A percentile compares a stretch with the other conserved stretches of the same genome.
Conservation (phyloP, 2,329 filamentous ascomycete species). For the Botryotinia narcissicola region DNA sequence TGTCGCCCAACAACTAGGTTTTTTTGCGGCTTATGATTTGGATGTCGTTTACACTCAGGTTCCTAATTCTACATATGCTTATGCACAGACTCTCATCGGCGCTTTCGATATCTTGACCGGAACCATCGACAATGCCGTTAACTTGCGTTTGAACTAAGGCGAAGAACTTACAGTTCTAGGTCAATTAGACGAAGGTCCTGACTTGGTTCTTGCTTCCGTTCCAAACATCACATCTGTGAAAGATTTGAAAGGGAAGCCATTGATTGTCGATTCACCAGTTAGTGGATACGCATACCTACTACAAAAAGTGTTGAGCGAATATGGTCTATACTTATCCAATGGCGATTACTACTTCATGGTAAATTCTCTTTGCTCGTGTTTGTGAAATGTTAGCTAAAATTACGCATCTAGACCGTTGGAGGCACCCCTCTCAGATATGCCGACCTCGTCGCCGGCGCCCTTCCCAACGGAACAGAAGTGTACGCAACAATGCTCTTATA, state of each 20-base stretch:
- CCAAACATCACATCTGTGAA: conserved; percentile 32
- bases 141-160: conserved; percentile 36
- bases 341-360: too few relatives aligned
- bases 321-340: conserved; percentile 24
- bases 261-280: conserved; percentile 37
- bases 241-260: conserved; percentile 33
- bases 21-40: conserved; percentile 24
- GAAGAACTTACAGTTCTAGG: conserved; percentile 32
- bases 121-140: conserved; percentile 38
- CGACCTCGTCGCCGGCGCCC: conserved; percentile 30
- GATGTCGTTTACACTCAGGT: conserved; percentile 36
- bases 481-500: conserved; percentile 38
- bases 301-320: conserved; percentile 25
- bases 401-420: too few relatives aligned
- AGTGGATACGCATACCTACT: conserved; percentile 37
- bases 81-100: conserved; percentile 20
- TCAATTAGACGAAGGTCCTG: conserved; percentile 36
- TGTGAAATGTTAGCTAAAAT: too few relatives aligned
- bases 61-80: conserved; percentile 35
- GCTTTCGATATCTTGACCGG: conserved; percentile 37
- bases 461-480: conserved; percentile 35
- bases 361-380: too few relatives aligned
- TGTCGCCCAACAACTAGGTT: conserved; percentile 29
- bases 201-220: conserved; percentile 36
- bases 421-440: conserved; percentile 28